Percentiles rank a stretch among this genome's conserved stretches.
Conservation (phyloP, 805 yeast species). For the Ogataea dorogensis region DNA sequence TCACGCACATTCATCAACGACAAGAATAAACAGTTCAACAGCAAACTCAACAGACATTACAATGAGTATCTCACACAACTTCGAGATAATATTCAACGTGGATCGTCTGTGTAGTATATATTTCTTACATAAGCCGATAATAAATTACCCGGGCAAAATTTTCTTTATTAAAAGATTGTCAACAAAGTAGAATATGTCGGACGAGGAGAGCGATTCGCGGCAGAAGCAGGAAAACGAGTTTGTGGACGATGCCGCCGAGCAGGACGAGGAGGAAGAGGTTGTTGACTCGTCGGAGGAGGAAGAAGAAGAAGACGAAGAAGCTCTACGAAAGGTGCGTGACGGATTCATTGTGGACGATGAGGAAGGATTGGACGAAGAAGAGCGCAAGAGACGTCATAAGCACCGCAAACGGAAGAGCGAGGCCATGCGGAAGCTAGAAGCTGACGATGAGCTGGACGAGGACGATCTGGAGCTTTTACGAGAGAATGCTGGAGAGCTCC, state of each 20-base stretch:
- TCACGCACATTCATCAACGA: conserved; percentile 54
- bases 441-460: conserved; percentile 77
- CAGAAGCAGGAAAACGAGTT: conserved; percentile 11
- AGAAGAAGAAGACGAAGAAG: conserved; percentile 85
- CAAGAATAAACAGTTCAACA: conserved; percentile 71
- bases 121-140: conserved; percentile 2
- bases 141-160: conserved; percentile 4
- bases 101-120: conserved; percentile 15
- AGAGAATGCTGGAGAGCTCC: conserved; percentile 83
- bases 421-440: conserved; percentile 32
- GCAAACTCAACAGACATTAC: conserved; percentile 60
- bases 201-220: conserved; percentile 17
- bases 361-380: conserved; percentile 42
- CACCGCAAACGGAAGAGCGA: conserved; percentile 44
- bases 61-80: conserved; percentile 33
- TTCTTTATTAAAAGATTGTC: conserved; percentile 6
- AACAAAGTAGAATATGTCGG: conserved; percentile 18
- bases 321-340: conserved; percentile 75
- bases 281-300: conserved; percentile 85
- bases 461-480: conserved; percentile 90
- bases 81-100: conserved; percentile 26
- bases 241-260: conserved; percentile 32
- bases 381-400: conserved; percentile 32
- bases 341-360: conserved; percentile 95
- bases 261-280: conserved; percentile 32